These are phyloP conservation scores for Gastrodia elata DNA, from an alignment of 106 monocot genomes.

Conservation along the genomic window DNA sequence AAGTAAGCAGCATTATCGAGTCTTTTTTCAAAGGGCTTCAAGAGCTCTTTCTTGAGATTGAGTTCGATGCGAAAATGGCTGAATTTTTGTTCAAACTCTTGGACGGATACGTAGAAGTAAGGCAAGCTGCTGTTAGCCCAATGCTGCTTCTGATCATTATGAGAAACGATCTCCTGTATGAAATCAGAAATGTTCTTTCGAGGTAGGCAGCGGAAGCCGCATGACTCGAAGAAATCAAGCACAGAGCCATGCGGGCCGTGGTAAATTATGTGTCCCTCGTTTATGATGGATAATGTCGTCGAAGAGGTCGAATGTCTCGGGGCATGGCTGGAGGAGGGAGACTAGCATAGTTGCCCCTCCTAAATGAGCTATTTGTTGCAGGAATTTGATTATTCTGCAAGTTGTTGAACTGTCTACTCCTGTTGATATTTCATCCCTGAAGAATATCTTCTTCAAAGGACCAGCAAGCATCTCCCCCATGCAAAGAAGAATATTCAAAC, in stretches of 20 bases:
- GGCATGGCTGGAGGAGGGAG: conserved; percentile 42
- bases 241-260: conserved; percentile 43
- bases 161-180: conserved; percentile 27
- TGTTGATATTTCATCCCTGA: conserved; percentile 60
- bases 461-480: conserved; percentile 56
- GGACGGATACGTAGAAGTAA: conserved; percentile 16
- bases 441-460: conserved; percentile 24
- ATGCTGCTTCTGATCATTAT: conserved; percentile 20
- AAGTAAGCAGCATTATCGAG: conserved; percentile 12
- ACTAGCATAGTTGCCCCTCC: conserved; percentile 26
- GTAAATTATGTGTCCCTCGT: conserved; percentile 44
- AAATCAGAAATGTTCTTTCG: conserved; percentile 53
- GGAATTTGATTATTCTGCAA: conserved; percentile 28
- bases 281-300: conserved; percentile 50
- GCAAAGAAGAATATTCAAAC: no score
- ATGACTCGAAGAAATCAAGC: conserved; percentile 35
- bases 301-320: conserved; percentile 45
- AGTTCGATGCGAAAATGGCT: conserved; percentile 15
- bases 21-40: conserved; percentile 13
- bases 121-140: conserved; percentile 7
- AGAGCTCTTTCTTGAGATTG: conserved; percentile 3
- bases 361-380: conserved; percentile 31
- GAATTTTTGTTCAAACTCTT: conserved; percentile 15
- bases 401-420: conserved; percentile 57
- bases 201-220: conserved; percentile 42